Evolutionary conservation across 257 asterid genomes (phyloP).

Genomic region (Verbena officinalis): DNA sequence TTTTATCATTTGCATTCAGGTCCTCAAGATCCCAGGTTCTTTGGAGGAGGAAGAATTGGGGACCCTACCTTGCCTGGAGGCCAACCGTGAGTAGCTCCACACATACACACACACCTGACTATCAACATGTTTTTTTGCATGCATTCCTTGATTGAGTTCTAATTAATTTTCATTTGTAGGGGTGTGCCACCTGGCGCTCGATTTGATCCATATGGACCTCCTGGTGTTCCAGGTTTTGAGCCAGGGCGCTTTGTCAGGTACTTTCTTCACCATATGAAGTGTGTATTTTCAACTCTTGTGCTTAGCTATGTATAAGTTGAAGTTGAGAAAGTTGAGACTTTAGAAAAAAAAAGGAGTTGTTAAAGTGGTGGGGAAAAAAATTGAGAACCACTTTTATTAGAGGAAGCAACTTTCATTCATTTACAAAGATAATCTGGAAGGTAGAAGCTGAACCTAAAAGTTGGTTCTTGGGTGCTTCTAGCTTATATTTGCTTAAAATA

Average conservation of each 20-base stretch:
- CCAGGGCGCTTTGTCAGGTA: conserved; percentile 67
- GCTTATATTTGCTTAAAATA: too few relatives aligned
- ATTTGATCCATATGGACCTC: conserved; percentile 78
- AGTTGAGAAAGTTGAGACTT: too few relatives aligned
- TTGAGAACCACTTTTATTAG: too few relatives aligned
- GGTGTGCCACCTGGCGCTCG: conserved; percentile 74
- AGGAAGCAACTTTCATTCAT: too few relatives aligned
- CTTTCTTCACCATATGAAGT: too few relatives aligned
- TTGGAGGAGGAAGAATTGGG: conserved; percentile 52
- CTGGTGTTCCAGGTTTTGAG: conserved; percentile 70
- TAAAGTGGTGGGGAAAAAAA: too few relatives aligned
- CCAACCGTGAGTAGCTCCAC: conserved; percentile 38
- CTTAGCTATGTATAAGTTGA: too few relatives aligned
- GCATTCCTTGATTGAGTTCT: background rate
- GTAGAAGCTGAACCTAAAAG: too few relatives aligned
- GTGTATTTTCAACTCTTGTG: too few relatives aligned
- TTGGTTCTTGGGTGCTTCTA: too few relatives aligned
- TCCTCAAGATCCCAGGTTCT: conserved; percentile 65
- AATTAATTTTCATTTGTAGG: conserved; percentile 33
- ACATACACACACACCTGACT: background rate
- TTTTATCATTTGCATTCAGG: conserved; percentile 40
- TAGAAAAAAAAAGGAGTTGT: too few relatives aligned
- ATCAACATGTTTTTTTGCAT: background rate
- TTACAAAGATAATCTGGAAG: too few relatives aligned
- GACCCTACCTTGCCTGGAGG: conserved; percentile 54